A percentile compares a stretch with the other conserved stretches of the same genome.
phyloP scores from a whole-genome alignment of 352 stramenopile species.

The Globisporangium solare region DNA sequence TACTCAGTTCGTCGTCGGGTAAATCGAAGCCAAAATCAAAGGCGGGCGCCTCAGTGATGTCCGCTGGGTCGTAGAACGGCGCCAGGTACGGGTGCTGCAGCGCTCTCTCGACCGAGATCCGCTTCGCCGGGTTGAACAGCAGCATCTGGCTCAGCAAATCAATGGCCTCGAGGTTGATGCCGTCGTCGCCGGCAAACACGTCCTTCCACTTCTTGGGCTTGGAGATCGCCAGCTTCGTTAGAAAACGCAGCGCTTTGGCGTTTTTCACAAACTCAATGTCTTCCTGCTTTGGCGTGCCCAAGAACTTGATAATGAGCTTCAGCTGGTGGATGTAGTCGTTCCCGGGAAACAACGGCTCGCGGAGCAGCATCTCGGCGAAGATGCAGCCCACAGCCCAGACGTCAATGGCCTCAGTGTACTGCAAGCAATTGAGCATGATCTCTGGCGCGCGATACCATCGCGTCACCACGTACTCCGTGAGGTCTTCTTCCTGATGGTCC shows the following conservation, averaged over 20 bases:
- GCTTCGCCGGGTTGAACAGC: conserved; percentile 81
- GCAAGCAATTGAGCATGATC: conserved; percentile 95
- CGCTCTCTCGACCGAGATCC: conserved; percentile 91
- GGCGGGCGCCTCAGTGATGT: conserved; percentile 80
- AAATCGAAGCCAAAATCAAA: conserved; percentile 88
- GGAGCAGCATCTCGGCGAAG: conserved; percentile 89
- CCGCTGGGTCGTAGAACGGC: conserved; percentile 91
- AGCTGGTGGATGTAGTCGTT: conserved; percentile 99
- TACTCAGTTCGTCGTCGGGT: conserved; percentile 72
- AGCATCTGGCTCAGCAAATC: conserved; percentile 86
- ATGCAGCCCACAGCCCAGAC: conserved; percentile 95
- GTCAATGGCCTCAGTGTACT: conserved; percentile 97
- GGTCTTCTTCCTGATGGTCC: conserved; percentile 60
- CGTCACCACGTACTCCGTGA: conserved; percentile 89
- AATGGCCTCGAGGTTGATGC: conserved; percentile 34
- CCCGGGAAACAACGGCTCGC: conserved; percentile 90
- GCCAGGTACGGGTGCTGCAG: conserved; percentile 89
- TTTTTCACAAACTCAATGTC: conserved; percentile 90
- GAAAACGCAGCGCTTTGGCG: conserved; percentile 83
- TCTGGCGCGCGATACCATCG: conserved; percentile 91
- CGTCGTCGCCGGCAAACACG: conserved; percentile 66
- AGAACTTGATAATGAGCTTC: conserved; percentile 91
- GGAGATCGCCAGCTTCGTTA: conserved; percentile 18
- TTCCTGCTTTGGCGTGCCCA: conserved; percentile 82
- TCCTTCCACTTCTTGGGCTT: conserved; percentile 79